Base-by-base conservation (phyloP, 768 basidiomycete species). In the Hirschioporus abietinus region DNA sequence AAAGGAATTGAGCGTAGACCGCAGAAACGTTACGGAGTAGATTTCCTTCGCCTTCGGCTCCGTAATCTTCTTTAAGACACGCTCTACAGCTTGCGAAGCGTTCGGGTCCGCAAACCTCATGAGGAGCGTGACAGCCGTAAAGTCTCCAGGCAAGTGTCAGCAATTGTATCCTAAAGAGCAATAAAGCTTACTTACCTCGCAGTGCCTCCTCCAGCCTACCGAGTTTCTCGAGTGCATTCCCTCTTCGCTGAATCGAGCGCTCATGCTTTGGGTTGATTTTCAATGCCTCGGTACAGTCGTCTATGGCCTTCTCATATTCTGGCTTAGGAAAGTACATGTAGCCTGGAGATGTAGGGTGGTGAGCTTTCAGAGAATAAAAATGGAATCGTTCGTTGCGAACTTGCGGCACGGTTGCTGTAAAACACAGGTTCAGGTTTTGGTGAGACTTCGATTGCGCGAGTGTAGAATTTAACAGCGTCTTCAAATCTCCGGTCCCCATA, bases 341-440 rank as follows among this genome's bases (percentile, higher is more conserved):
- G 77, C 93, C 93, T 94, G 65, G 9, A 61, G 60, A 12, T 35
- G 34, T 34, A 60, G 57, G 15, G 26, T 63, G 15, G 64, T 57
- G 65, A 59, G 60, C 24, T 61, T 34, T 25, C 24, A 61, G 3
- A 17, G 60, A 15, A 12, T 15, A 61, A 26, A 36, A 59, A 60
- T 25, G 36, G 10, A 1, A 9, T 9, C 63, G 25, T 36, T 24
- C n/a, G 35, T 26, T 35, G 82, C 89, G 66, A 67, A 94, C 96
- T 98, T 68, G 97, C 97, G 57, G 96, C 97, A 64, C 97, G 89
- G 78, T 99, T 99, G 78, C 92, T 93, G 84, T 88, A 98, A 80
- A 90, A 99, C 35, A 98, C 93, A 30, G 97, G 89, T 73, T 96
- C 94, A 7, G 89, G 86, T 74, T 86, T 88, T 8, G 91, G 88